Percentiles rank a stretch among this genome's conserved stretches.
These are phyloP conservation scores for Cyberlindnera lachancei DNA, from an alignment of 805 yeast species.

Conservation along the genomic window DNA sequence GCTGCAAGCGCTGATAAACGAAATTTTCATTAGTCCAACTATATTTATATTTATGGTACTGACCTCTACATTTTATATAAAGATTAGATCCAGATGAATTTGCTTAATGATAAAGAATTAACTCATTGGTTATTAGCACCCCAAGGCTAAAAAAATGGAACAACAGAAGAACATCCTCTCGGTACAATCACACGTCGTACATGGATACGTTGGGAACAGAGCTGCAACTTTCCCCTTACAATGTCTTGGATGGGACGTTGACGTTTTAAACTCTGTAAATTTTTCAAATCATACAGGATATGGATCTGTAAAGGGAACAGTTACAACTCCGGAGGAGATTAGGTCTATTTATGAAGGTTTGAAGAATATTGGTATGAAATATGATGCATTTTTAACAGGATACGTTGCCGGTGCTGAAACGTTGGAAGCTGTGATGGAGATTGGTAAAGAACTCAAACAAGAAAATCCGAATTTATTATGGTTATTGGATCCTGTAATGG, in stretches of 20 bases:
- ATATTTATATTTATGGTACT: no score
- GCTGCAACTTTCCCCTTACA: constrained; percentile 63
- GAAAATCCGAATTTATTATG: constrained; percentile 34
- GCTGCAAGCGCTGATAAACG: no score
- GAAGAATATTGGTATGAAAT: constrained; percentile 25
- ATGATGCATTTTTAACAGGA: constrained; percentile 58
- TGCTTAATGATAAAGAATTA: no score
- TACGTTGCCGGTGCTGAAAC: constrained; percentile 55
- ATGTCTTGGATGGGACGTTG: constrained; percentile 62
- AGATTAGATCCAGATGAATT: no score
- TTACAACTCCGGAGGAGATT: constrained; percentile 34
- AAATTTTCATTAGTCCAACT: no score
- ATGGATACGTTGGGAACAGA: constrained; percentile 67
- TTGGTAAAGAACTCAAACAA: constrained; percentile 30
- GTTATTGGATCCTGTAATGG: constrained; percentile 75
- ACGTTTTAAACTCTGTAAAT: constrained; percentile 55
- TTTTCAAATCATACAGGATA: constrained; percentile 70
- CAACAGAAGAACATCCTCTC: constrained; percentile 30
- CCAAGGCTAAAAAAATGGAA: neutral
- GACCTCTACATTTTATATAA: no score
- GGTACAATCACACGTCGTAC: constrained; percentile 64
- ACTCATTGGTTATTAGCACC: neutral
- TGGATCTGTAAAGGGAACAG: constrained; percentile 45
- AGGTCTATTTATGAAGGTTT: constrained; percentile 33
- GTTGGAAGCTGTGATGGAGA: constrained; percentile 35